These are phyloP conservation scores for Nitzschia putrida DNA, from an alignment of 108 stramenopile species.

Conservation along the genomic window DNA sequence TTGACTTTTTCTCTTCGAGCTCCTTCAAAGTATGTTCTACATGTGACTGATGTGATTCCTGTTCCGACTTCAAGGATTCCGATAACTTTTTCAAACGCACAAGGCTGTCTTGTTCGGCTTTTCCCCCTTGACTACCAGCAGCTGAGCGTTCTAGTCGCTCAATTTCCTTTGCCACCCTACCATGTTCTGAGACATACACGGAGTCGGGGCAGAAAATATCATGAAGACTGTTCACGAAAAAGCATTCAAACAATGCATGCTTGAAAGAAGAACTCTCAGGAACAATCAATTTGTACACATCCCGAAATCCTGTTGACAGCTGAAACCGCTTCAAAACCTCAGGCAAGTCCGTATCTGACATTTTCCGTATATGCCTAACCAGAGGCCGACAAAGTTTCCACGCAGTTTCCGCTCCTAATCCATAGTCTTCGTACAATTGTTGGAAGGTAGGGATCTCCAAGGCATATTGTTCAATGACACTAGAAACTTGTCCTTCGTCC, in stretches of 20 bases:
- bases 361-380: not conserved
- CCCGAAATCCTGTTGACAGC: constrained; percentile 15
- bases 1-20: constrained; percentile 45
- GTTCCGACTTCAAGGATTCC: constrained; percentile 52
- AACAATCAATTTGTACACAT: constrained; percentile 14
- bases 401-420: constrained; percentile 56
- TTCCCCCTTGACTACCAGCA: constrained; percentile 37
- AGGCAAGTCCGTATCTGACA: not conserved
- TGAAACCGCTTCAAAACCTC: not conserved
- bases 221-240: constrained; percentile 65
- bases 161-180: constrained; percentile 66
- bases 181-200: constrained; percentile 64
- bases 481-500: constrained; percentile 24
- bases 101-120: constrained; percentile 41
- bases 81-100: constrained; percentile 52
- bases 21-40: constrained; percentile 42
- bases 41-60: constrained; percentile 66
- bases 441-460: constrained; percentile 59
- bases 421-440: constrained; percentile 50
- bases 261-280: constrained; percentile 50
- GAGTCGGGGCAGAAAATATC: constrained; percentile 78
- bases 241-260: constrained; percentile 62
- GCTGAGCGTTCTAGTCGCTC: constrained; percentile 54
- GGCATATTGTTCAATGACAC: constrained; percentile 50
- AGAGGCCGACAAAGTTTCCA: constrained; percentile 79